phyloP scores from a whole-genome alignment of 371 early-diverging fungal genomes.

The Funneliformis caledonium region DNA sequence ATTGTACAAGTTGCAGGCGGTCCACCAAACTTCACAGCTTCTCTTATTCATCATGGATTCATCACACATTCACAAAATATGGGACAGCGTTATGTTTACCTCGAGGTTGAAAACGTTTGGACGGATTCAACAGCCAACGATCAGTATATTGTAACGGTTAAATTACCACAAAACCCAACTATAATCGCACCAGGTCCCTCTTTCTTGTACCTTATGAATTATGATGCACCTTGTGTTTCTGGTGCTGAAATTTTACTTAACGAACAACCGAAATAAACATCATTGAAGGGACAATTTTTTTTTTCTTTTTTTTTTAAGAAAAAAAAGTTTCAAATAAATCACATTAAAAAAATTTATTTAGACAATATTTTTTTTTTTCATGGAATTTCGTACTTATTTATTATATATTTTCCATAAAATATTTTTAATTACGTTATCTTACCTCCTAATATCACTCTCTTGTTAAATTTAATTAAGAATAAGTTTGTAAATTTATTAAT shows the following conservation, averaged over 20 bases:
- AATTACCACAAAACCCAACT: conserved; percentile 23
- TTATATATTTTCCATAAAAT: too few species aligned
- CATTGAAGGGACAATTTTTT: too few species aligned
- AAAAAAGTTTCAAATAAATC: too few species aligned
- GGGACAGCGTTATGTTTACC: conserved; percentile 44
- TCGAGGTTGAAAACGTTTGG: neutral
- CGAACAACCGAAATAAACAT: neutral
- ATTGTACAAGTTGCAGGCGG: neutral
- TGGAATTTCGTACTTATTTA: too few species aligned
- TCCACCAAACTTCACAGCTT: conserved; percentile 25
- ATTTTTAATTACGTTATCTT: too few species aligned
- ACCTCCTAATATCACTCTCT: too few species aligned
- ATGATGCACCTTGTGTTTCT: neutral
- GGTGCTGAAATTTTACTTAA: conserved; percentile 25
- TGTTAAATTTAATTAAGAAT: too few species aligned
- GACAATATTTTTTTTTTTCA: too few species aligned
- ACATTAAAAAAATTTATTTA: too few species aligned
- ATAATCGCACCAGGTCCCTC: conserved; percentile 20
- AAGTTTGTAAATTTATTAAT: too few species aligned
- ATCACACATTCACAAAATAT: conserved; percentile 57
- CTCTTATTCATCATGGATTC: conserved; percentile 50
- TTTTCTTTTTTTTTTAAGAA: too few species aligned
- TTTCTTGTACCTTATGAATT: neutral
- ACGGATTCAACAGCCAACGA: neutral
- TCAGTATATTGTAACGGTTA: conserved; percentile 2